A percentile compares a stretch with the other conserved stretches of the same genome.
Conservation (phyloP, 805 yeast species). For the Candida namnaoensis region DNA sequence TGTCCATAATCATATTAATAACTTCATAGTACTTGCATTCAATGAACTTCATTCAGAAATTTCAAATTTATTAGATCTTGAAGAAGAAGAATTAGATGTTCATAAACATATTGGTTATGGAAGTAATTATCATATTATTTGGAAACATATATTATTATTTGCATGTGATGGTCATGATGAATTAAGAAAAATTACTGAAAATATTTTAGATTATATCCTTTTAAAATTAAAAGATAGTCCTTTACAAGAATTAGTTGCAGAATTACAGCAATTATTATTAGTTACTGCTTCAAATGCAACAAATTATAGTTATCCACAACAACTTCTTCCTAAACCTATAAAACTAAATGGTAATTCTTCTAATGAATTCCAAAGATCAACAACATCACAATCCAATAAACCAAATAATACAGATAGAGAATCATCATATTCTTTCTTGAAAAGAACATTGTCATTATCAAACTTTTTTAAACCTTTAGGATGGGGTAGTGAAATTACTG, state of each 20-base stretch:
- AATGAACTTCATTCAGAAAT: constrained; percentile 78
- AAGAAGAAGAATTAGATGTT: constrained; percentile 48
- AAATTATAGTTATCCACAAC: constrained; percentile 17
- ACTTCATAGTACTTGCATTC: constrained; percentile 81
- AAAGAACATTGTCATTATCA: constrained; percentile 19
- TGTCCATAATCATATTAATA: constrained; percentile 58
- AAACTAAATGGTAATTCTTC: constrained; percentile 24
- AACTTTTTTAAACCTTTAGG: constrained; percentile 19
- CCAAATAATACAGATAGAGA: not conserved
- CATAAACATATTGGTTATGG: constrained; percentile 78
- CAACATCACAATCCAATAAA: constrained; percentile 4
- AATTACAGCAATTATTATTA: constrained; percentile 56
- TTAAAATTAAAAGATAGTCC: constrained; percentile 44
- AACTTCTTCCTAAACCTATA: constrained; percentile 26
- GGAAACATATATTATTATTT: constrained; percentile 76
- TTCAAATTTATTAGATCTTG: constrained; percentile 27
- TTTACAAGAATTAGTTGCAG: constrained; percentile 54
- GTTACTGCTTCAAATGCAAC: constrained; percentile 21
- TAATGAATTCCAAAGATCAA: constrained; percentile 8
- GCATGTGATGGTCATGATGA: constrained; percentile 87
- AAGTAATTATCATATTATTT: constrained; percentile 73
- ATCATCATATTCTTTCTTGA: constrained; percentile 7
- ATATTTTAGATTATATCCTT: constrained; percentile 66
- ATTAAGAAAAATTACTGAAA: constrained; percentile 64
- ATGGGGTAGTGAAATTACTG: constrained; percentile 15